These are phyloP conservation scores for Arachis monticola DNA, from an alignment of 331 rosid species.

Conservation along the genomic window DNA sequence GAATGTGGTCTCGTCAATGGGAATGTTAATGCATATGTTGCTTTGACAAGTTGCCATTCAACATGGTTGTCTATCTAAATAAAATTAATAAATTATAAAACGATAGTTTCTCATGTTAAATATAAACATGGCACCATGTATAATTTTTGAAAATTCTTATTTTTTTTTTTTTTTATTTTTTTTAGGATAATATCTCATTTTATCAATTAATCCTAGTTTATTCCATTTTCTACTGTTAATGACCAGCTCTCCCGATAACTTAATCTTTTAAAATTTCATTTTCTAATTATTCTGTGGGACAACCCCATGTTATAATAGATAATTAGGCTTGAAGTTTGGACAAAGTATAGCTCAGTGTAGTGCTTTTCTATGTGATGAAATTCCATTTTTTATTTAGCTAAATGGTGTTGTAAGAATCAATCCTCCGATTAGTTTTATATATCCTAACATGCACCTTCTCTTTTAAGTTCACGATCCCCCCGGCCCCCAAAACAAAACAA, in stretches of 20 bases:
- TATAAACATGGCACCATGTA: neutral
- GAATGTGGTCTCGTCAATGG: neutral
- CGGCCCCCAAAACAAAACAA: too few relatives aligned
- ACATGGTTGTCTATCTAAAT: neutral
- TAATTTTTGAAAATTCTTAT: neutral
- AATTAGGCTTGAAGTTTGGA: slow-evolving; percentile 1
- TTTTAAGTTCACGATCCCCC: neutral
- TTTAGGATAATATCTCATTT: neutral
- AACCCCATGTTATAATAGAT: neutral
- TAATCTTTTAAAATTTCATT: neutral
- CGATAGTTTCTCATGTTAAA: neutral
- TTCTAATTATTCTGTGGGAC: neutral
- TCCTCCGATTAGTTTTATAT: neutral
- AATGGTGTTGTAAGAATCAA: slow-evolving; percentile 8
- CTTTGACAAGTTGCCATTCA: neutral
- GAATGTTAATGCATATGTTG: neutral
- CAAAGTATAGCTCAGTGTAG: neutral
- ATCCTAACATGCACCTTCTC: slow-evolving; percentile 1
- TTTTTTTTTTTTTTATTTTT: too few relatives aligned
- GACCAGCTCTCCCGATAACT: slow-evolving; percentile 10
- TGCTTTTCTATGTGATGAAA: neutral
- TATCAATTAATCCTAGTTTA: slow-evolving; percentile 1
- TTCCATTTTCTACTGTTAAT: neutral
- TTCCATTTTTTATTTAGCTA: slow-evolving; percentile 3
- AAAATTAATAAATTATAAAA: neutral